Evolutionary conservation across 2,329 filamentous ascomycete species (phyloP).

Genomic region (Trichoderma sp.): DNA sequence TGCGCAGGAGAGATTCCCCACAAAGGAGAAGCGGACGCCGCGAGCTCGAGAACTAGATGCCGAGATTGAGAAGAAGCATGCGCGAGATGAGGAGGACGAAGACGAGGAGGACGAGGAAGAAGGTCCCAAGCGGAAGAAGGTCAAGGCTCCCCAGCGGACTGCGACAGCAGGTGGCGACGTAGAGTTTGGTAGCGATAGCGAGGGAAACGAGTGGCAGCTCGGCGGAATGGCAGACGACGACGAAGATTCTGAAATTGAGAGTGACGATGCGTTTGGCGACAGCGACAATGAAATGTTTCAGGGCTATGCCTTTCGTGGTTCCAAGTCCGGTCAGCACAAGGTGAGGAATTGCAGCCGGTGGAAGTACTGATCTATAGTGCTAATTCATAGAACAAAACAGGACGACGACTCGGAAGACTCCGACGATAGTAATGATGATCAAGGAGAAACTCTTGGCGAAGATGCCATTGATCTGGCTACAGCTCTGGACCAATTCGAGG

Average conservation of each 20-base stretch:
- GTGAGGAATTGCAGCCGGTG: conserved; percentile 20
- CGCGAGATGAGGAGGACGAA: conserved; percentile 43
- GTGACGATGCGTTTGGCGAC: conserved; percentile 79
- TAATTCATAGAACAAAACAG: conserved; percentile 15
- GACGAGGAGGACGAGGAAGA: conserved; percentile 55
- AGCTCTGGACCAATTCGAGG: conserved; percentile 54
- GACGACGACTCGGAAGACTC: conserved; percentile 55
- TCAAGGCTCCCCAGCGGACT: conserved; percentile 39
- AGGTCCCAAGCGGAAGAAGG: conserved; percentile 40
- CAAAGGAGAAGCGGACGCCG: conserved; percentile 46
- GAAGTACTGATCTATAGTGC: background rate
- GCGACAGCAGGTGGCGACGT: conserved; percentile 53
- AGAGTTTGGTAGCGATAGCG: conserved; percentile 77
- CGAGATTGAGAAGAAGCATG: conserved; percentile 44
- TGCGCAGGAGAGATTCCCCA: conserved; percentile 51
- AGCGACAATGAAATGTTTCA: conserved; percentile 85
- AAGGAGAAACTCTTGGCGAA: conserved; percentile 56
- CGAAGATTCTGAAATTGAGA: conserved; percentile 63
- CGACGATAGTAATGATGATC: conserved; percentile 49
- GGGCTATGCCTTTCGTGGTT: conserved; percentile 60
- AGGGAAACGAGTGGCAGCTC: conserved; percentile 80
- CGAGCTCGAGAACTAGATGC: conserved; percentile 52
- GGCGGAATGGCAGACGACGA: conserved; percentile 58
- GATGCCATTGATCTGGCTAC: conserved; percentile 59
- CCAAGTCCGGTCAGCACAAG: conserved; percentile 36